These are phyloP conservation scores for Blastobotrys buckinghamii DNA, from an alignment of 1,139 yeast species.

Conservation along the genomic window DNA sequence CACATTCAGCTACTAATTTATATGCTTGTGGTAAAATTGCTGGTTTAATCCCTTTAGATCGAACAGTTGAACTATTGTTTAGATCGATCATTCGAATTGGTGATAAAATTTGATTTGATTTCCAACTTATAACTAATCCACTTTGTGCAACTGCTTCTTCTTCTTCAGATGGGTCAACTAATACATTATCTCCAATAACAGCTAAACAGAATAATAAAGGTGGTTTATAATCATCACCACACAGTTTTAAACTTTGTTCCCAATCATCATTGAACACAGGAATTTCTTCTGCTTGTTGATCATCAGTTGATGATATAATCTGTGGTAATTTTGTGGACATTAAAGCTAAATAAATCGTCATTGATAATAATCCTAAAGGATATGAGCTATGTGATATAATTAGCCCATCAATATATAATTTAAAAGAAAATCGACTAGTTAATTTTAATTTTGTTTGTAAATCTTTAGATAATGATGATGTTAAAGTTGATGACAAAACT, in stretches of 20 bases:
- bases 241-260: constrained; percentile 51
- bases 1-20: constrained; percentile 22
- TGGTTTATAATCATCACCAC: constrained; percentile 46
- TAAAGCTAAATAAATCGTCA: constrained; percentile 75
- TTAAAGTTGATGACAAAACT: constrained; percentile 41
- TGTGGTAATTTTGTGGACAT: constrained; percentile 73
- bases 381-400: constrained; percentile 63
- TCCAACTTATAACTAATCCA: constrained; percentile 69
- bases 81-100: constrained; percentile 34
- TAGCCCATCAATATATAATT: constrained; percentile 71
- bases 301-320: constrained; percentile 56
- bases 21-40: constrained; percentile 29
- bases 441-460: constrained; percentile 44
- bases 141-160: constrained; percentile 86
- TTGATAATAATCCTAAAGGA: constrained; percentile 72
- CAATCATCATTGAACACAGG: constrained; percentile 91
- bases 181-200: constrained; percentile 58
- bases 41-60: constrained; percentile 24
- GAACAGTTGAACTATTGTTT: constrained; percentile 9
- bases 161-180: constrained; percentile 75
- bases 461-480: constrained; percentile 24
- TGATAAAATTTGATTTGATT: constrained; percentile 50
- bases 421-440: constrained; percentile 69
- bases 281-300: constrained; percentile 59
- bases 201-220: constrained; percentile 76